Evolutionary conservation across 768 basidiomycete genomes (phyloP).

Genomic region (Tylopilus vinaceipallidus): DNA sequence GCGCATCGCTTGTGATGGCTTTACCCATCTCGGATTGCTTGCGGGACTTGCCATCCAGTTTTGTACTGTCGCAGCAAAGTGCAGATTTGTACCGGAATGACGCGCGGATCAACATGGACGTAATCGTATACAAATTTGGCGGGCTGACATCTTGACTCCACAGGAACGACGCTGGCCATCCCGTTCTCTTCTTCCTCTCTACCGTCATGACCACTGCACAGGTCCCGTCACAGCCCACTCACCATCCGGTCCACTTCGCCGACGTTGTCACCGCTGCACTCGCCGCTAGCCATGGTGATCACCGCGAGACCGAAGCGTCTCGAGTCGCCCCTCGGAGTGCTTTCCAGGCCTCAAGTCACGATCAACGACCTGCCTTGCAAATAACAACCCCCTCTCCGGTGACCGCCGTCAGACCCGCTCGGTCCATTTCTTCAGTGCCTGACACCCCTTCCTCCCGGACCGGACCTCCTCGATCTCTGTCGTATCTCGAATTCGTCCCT

Average conservation of each 20-base stretch:
- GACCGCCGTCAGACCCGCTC: not conserved
- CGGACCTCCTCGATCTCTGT: conserved; percentile 72
- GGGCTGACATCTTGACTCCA: not conserved
- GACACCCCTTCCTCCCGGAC: conserved; percentile 63
- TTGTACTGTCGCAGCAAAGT: too few relatives aligned
- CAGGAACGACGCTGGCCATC: not conserved
- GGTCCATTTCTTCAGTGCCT: conserved; percentile 11
- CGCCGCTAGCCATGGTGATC: not conserved
- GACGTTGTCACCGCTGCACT: conserved; percentile 9
- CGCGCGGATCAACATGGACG: not conserved
- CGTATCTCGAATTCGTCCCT: conserved; percentile 54
- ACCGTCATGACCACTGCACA: conserved; percentile 12
- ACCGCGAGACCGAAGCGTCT: not conserved
- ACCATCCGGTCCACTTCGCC: conserved; percentile 3
- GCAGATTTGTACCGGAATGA: too few relatives aligned
- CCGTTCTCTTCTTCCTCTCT: not conserved
- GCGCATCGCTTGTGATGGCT: too few relatives aligned
- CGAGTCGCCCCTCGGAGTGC: not conserved
- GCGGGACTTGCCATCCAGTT: too few relatives aligned
- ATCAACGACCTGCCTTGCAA: conserved; percentile 14
- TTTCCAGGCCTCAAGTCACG: not conserved
- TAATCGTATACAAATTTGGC: conserved; percentile 1
- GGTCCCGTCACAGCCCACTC: not conserved
- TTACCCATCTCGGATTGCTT: too few relatives aligned
- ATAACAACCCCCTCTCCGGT: conserved; percentile 12